These are phyloP conservation scores for Microcos paniculata DNA, from an alignment of 345 rosid species.

Conservation along the genomic window DNA sequence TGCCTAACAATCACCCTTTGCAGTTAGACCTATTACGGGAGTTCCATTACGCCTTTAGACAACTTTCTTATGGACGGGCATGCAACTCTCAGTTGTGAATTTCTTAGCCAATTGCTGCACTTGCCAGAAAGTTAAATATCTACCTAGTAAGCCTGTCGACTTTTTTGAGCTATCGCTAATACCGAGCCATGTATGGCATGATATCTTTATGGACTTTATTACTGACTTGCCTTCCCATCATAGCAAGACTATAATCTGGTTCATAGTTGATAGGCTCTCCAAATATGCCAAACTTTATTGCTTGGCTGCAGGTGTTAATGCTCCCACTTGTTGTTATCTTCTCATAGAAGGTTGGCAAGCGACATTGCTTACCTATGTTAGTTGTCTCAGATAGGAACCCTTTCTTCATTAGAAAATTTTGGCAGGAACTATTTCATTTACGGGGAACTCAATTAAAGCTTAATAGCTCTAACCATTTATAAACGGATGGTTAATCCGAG, in stretches of 20 bases:
- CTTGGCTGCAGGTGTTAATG: background rate
- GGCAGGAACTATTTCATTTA: background rate
- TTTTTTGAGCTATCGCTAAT: background rate
- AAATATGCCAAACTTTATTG: background rate
- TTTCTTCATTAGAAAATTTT: background rate
- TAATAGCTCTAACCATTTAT: background rate
- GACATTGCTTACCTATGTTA: background rate
- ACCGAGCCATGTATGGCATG: background rate
- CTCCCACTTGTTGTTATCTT: background rate
- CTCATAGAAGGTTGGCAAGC: background rate
- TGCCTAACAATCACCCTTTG: background rate
- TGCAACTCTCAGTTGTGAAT: background rate
- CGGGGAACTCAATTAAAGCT: background rate
- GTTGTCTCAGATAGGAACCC: background rate
- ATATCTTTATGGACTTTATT: background rate
- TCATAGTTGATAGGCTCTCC: background rate
- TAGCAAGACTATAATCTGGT: background rate
- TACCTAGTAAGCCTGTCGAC: background rate
- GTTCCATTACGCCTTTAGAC: background rate
- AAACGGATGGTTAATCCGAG: background rate
- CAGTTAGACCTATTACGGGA: background rate
- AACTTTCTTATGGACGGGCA: background rate
- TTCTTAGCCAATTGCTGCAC: background rate
- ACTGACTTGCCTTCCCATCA: background rate
- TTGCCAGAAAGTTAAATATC: background rate